A percentile compares a stretch with the other conserved stretches of the same genome.
Conservation (phyloP, 2,329 filamentous ascomycete species). For the Magnaporthiopsis incrustans region DNA sequence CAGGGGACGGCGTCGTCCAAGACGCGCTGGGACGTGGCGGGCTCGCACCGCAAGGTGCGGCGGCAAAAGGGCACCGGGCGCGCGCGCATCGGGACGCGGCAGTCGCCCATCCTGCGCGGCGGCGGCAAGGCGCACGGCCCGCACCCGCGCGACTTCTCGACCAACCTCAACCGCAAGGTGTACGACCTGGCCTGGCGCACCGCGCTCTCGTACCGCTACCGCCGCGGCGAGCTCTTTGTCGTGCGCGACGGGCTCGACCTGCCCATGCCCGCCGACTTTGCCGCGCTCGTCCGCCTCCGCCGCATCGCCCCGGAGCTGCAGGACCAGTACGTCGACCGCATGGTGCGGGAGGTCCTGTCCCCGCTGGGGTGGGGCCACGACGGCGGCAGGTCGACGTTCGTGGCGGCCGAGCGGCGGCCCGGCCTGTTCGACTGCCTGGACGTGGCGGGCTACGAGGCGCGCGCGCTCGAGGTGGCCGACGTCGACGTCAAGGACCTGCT, state of each 20-base stretch:
- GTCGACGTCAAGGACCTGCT: slow-evolving; percentile 95
- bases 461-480: slow-evolving; percentile 61
- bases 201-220: slow-evolving; percentile 85
- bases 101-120: slow-evolving; percentile 73
- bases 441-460: slow-evolving; percentile 56
- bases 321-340: slow-evolving; percentile 44
- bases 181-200: slow-evolving; percentile 96
- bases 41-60: slow-evolving; percentile 72
- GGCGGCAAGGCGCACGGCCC: slow-evolving; percentile 90
- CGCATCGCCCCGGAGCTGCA: slow-evolving; percentile 30
- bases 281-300: slow-evolving; percentile 26
- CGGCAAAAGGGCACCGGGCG: slow-evolving; percentile 80
- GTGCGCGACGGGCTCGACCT: slow-evolving; percentile 73
- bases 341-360: slow-evolving; percentile 60
- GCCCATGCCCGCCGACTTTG: slow-evolving; percentile 41
- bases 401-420: slow-evolving; percentile 54
- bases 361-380: slow-evolving; percentile 61
- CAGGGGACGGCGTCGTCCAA: slow-evolving; percentile 81
- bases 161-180: slow-evolving; percentile 74
- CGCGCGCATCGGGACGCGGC: slow-evolving; percentile 72
- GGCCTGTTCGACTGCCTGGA: slow-evolving; percentile 61
- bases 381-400: slow-evolving; percentile 65
- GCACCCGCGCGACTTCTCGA: slow-evolving; percentile 83
- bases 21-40: slow-evolving; percentile 74
- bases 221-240: slow-evolving; percentile 77